Percentiles rank a stretch among this genome's conserved stretches.
Evolutionary conservation across 352 stramenopile species (phyloP).

Genomic region (Pythium plurisporium): DNA sequence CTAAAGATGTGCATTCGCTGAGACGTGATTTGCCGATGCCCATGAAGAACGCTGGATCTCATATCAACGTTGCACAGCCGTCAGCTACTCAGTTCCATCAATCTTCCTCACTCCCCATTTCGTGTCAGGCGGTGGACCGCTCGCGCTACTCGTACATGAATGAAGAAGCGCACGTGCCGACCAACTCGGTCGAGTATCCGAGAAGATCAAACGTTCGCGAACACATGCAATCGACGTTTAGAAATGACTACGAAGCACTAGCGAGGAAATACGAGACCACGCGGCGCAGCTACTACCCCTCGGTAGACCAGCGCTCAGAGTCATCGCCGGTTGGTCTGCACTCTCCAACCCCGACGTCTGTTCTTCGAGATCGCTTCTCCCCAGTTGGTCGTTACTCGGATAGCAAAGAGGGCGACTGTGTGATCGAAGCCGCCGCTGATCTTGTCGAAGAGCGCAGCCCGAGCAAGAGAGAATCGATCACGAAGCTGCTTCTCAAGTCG

Average conservation of each 20-base stretch:
- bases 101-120: background rate
- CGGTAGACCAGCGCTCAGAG: background rate
- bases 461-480: constrained; percentile 38
- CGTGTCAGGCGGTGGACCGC: background rate
- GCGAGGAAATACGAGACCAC: background rate
- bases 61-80: background rate
- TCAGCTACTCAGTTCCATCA: background rate
- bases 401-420: constrained; percentile 9
- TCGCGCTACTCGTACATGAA: background rate
- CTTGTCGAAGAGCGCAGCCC: constrained; percentile 26
- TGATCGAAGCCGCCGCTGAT: constrained; percentile 26
- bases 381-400: constrained; percentile 10
- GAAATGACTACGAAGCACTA: background rate
- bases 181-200: background rate
- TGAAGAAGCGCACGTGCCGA: background rate
- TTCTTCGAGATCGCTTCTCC: constrained; percentile 1
- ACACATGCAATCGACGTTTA: background rate
- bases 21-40: background rate
- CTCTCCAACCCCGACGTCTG: constrained; percentile 6
- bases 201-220: background rate
- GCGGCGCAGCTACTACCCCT: background rate
- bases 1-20: background rate
- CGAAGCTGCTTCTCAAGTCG: constrained; percentile 55
- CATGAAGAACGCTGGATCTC: background rate
- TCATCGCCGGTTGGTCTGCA: background rate